phyloP scores from a whole-genome alignment of 2,329 filamentous ascomycete genomes.

The Verticillium zaregamsianum region DNA sequence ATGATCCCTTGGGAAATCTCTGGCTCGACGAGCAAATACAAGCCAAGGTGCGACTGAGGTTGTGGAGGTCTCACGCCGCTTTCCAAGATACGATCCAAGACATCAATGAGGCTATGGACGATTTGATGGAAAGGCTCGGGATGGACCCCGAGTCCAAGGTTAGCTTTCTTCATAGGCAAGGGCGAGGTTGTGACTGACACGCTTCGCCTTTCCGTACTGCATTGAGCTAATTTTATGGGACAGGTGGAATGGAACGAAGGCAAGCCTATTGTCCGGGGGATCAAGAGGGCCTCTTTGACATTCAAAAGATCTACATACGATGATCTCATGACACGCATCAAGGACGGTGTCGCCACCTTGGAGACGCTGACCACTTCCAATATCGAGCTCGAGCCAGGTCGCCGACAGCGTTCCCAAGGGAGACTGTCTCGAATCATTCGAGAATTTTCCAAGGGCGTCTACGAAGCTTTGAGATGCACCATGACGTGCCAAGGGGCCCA shows the following conservation, averaged over 20 bases:
- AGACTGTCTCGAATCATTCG: constrained; percentile 15
- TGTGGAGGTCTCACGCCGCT: constrained; percentile 15
- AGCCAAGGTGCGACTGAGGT: constrained; percentile 14
- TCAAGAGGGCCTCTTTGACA: constrained; percentile 4
- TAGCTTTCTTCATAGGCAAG: neutral
- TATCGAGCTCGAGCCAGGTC: constrained; percentile 15
- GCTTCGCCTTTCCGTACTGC: too few species aligned
- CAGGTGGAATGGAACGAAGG: too few species aligned
- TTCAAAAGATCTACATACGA: constrained; percentile 8
- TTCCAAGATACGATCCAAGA: constrained; percentile 20
- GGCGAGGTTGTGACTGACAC: neutral
- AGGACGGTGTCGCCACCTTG: constrained; percentile 16
- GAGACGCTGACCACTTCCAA: constrained; percentile 15
- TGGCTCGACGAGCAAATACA: constrained; percentile 19
- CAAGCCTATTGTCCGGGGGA: constrained; percentile 3
- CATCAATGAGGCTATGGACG: constrained; percentile 16
- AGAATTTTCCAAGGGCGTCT: constrained; percentile 16
- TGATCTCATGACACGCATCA: constrained; percentile 8
- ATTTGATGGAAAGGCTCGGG: constrained; percentile 11
- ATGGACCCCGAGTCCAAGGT: neutral
- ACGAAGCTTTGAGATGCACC: neutral
- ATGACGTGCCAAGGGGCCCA: constrained; percentile 5
- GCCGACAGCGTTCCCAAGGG: constrained; percentile 12
- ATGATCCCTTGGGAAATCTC: constrained; percentile 18
- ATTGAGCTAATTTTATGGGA: too few species aligned